A percentile compares a stretch with the other conserved stretches of the same genome.
Conservation (phyloP, 192 early-diverging fungal genomes). For the Helicostylum pulchrum region DNA sequence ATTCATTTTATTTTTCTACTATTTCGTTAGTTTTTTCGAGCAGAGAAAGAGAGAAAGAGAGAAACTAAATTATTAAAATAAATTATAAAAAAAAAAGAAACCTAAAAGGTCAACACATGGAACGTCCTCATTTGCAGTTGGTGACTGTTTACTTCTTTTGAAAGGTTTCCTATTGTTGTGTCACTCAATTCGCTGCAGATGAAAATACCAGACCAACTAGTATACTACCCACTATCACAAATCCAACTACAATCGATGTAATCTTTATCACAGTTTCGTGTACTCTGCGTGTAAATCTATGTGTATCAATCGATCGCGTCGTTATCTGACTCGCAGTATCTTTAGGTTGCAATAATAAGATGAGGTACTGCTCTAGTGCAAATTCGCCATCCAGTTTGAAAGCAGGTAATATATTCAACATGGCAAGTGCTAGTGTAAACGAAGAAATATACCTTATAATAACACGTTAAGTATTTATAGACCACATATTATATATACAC, state of each 20-base stretch:
- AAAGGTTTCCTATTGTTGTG: no score
- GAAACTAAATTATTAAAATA: no score
- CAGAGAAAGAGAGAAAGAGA: no score
- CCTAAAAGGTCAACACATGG: no score
- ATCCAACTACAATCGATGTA: slow-evolving; percentile 21
- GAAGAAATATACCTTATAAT: slow-evolving; percentile 58
- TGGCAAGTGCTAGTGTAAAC: slow-evolving; percentile 61
- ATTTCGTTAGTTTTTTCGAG: no score
- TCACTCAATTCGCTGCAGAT: no score
- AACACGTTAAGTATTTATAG: not conserved
- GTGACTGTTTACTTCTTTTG: no score
- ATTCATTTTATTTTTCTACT: slow-evolving; percentile 11
- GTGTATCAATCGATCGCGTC: slow-evolving; percentile 14
- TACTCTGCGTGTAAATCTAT: slow-evolving; percentile 1
- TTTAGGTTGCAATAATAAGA: slow-evolving; percentile 14
- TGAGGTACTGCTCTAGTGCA: slow-evolving; percentile 40
- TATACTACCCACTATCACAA: slow-evolving; percentile 35
- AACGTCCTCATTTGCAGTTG: no score
- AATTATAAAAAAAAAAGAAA: no score
- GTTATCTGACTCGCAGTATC: not conserved
- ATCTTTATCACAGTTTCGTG: slow-evolving; percentile 17
- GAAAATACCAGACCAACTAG: slow-evolving; percentile 15
- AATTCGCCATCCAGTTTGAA: slow-evolving; percentile 70
- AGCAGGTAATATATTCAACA: slow-evolving; percentile 74
- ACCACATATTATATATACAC: not conserved